A percentile compares a stretch with the other conserved stretches of the same genome.
phyloP scores from a whole-genome alignment of 2,329 filamentous ascomycete genomes.

The Didymella keratinophila region DNA sequence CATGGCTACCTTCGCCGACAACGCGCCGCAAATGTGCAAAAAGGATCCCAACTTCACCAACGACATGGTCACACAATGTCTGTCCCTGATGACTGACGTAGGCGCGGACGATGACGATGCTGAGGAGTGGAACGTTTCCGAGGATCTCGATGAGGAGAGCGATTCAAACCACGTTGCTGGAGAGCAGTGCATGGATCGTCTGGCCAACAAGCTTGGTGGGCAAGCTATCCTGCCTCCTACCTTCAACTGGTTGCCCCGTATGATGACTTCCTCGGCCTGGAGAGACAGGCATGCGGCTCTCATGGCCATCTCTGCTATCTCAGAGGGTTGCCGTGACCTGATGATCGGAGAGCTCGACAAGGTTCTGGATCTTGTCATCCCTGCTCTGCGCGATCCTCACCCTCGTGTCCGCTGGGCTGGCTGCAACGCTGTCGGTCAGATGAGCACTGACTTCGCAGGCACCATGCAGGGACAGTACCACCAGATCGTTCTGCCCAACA shows the following conservation, averaged over 20 bases:
- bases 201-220: conserved; percentile 97
- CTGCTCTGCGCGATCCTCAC: conserved; percentile 86
- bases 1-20: conserved; percentile 98
- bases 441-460: conserved; percentile 98
- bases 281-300: conserved; percentile 93
- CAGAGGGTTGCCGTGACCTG: conserved; percentile 92
- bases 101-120: conserved; percentile 95
- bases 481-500: conserved; percentile 82
- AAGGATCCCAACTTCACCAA: conserved; percentile 91
- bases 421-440: conserved; percentile 98
- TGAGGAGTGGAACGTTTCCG: conserved; percentile 87
- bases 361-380: conserved; percentile 92
- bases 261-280: conserved; percentile 97
- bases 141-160: conserved; percentile 97
- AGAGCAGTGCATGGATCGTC: conserved; percentile 96
- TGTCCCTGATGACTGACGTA: conserved; percentile 98
- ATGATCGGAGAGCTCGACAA: conserved; percentile 96
- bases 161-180: conserved; percentile 97
- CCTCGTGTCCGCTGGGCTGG: conserved; percentile 96
- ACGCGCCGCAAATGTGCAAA: conserved; percentile 90
- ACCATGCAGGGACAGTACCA: conserved; percentile 98
- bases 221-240: conserved; percentile 89
- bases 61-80: conserved; percentile 98
- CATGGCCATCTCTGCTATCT: conserved; percentile 99
- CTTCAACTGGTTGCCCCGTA: conserved; percentile 94